Evolutionary conservation across 352 stramenopile genomes (phyloP), one percentile per base, ranked within the genome.

Genomic region (Globisporangium paddicum): DNA sequence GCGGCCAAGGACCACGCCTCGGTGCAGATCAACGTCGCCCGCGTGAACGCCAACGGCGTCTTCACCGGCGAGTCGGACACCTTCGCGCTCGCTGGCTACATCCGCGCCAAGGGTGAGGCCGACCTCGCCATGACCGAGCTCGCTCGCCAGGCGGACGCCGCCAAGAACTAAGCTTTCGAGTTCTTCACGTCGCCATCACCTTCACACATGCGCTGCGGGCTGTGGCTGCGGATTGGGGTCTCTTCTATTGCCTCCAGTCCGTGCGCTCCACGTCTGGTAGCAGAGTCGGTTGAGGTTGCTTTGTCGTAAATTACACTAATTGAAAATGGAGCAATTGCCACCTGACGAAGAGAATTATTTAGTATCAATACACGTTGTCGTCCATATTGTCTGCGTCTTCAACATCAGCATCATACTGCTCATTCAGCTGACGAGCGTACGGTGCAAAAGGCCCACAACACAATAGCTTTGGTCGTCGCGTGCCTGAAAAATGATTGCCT

Each of bases 11-110:
- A 99, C 81, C 93, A 99, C 79, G 86, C 93, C 54, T 96, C 95
- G 58, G 92, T 99, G 69, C 97, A 99, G 77, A 98, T 99, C 77
- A 98, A 98, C 84, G 93, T 99, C 63, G 96, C 75, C 66, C 96
- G 98, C 77, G 92, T 99, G 54, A 97, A 99, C 79, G 93, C 96
- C 62, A 88, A 97, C 74, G 97, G 97, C 67, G 72, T 98, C 63
- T 98, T 97, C 80, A 99, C 96, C 56, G 96, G 97, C 61, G 95
- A 99, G 69, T 96, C 85, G 64, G 96, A 98, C 68, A 86, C 93
- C 44, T 98, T 96, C 75, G 91, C 90, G 68, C 82, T 99, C 67
- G 89, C 85, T 68, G 97, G 97, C 74, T 99, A 98, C 89, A 97
- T 99, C 72, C 93, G 97, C 65, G 80, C 92, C 82, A 98, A 98